Base-by-base conservation (phyloP, 108 stramenopile species). In the Stephanodiscus minutulus region DNA sequence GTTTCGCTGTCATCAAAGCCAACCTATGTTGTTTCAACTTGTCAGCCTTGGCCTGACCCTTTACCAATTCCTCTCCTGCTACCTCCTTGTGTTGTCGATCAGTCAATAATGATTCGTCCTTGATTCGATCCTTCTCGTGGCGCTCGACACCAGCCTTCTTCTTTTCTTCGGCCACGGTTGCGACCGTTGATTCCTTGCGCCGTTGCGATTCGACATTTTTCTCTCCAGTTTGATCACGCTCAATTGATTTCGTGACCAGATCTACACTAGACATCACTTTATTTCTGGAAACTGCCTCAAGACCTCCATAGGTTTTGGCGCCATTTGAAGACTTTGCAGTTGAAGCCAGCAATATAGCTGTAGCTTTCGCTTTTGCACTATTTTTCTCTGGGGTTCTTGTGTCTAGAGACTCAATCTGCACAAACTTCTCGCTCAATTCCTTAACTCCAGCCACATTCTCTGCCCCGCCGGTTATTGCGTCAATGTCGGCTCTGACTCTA, bases 401-500 rank as follows among this genome's bases (percentile, higher is more conserved):
- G 6, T 35, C 35, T 7, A 49, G 48, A 17, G 17, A 8, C 48
- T 7, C 48, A 17, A 4, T 20, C 8, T 20, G 48, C 9, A 4
- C 3, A 49, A 20, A 7, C 4, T 20, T 20, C 48, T 20, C 9
- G 17, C 48, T 17, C 48, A 49, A 2, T 20, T 4, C 18, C 48
- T 20, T 20, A 3, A 7, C 48, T 49, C 4, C 48, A 49, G 48
- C 17, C 20, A 49, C 48, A 49, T 20, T 35, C 35, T 5, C 48
- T 20, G 48, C 3, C 20, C 20, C 48, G 20, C 8, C 9, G 20
- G 3, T 17, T 49, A 49, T 7, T 49, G 48, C 17, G 48, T 49
- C 48, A 17, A 49, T 49, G 48, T 49, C 48, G 20, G 48, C 48
- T 20, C 48, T 49, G 20, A 49, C 48, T 49, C 20, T 49, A 49